These are phyloP conservation scores for Hypoxylon lienhwacheense DNA, from an alignment of 495 filamentous ascomycete genomes.

Conservation along the genomic window DNA sequence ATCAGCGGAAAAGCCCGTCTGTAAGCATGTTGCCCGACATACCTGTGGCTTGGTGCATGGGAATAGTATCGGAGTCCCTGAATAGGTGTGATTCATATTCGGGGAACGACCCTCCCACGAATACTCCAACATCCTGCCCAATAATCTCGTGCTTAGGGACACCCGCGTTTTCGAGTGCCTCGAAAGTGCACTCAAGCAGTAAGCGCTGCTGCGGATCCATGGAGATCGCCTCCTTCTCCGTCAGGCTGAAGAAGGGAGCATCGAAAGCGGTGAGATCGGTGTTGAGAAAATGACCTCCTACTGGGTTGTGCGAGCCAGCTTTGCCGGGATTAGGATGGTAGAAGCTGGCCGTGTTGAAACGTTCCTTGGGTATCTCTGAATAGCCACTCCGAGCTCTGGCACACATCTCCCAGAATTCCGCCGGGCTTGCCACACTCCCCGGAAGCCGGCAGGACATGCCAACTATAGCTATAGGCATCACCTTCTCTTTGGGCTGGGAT, in stretches of 20 bases:
- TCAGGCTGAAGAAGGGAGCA: slow-evolving; percentile 83
- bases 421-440: slow-evolving; percentile 55
- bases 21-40: slow-evolving; percentile 53
- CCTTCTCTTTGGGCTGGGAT: slow-evolving; percentile 27
- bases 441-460: slow-evolving; percentile 59
- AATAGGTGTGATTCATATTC: slow-evolving; percentile 81
- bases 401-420: slow-evolving; percentile 60
- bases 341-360: slow-evolving; percentile 69
- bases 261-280: slow-evolving; percentile 77
- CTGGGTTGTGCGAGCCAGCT: slow-evolving; percentile 69
- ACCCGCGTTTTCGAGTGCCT: slow-evolving; percentile 86
- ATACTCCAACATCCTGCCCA: slow-evolving; percentile 77
- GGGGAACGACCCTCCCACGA: slow-evolving; percentile 82
- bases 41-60: slow-evolving; percentile 54
- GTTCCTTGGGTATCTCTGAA: slow-evolving; percentile 65
- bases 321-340: slow-evolving; percentile 77
- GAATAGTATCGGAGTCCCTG: slow-evolving; percentile 69
- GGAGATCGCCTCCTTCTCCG: slow-evolving; percentile 69
- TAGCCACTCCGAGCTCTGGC: slow-evolving; percentile 63
- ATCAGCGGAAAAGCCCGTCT: slow-evolving; percentile 12
- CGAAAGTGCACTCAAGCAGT: slow-evolving; percentile 78
- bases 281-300: slow-evolving; percentile 77
- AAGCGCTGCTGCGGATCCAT: slow-evolving; percentile 85
- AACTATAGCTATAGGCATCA: slow-evolving; percentile 58
- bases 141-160: slow-evolving; percentile 75